Evolutionary conservation across 2,329 filamentous ascomycete genomes (phyloP).

Genomic region (Sporothrix pallida): DNA sequence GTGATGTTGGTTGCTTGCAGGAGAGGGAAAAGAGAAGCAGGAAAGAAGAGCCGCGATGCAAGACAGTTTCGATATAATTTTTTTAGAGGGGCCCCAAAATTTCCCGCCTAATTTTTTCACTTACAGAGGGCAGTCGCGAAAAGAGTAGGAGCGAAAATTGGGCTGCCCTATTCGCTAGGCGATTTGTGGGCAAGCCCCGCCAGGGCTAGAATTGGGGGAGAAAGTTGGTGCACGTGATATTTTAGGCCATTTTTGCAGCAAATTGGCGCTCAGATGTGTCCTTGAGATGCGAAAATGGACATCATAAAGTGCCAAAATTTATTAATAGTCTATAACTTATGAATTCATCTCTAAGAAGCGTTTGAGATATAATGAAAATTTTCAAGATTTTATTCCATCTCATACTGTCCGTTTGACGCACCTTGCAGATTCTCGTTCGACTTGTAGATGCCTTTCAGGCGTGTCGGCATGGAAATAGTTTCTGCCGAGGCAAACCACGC

Average conservation of each 20-base stretch:
- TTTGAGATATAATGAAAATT: not conserved
- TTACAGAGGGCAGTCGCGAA: constrained; percentile 25
- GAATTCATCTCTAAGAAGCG: not conserved
- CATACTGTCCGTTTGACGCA: not conserved
- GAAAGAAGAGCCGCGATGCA: constrained; percentile 21
- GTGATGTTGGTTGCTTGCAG: constrained; percentile 38
- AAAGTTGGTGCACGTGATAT: constrained; percentile 31
- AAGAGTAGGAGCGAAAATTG: constrained; percentile 25
- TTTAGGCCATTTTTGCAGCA: not conserved
- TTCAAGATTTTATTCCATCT: not conserved
- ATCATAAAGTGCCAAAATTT: not conserved
- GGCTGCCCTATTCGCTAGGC: constrained; percentile 34
- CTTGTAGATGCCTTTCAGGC: not conserved
- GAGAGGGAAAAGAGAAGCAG: constrained; percentile 5
- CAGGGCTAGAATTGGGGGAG: constrained; percentile 29
- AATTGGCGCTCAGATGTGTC: not conserved
- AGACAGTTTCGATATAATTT: constrained; percentile 32
- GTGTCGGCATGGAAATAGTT: constrained; percentile 25
- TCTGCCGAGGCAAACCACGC: constrained; percentile 17
- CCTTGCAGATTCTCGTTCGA: not conserved
- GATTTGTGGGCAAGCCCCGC: constrained; percentile 35
- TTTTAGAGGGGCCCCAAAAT: constrained; percentile 36
- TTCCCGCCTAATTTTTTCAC: constrained; percentile 29
- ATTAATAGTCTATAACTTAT: too few relatives aligned
- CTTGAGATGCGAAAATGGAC: not conserved